Evolutionary conservation across 192 early-diverging fungal genomes (phyloP).

Genomic region (Backusella circina): DNA sequence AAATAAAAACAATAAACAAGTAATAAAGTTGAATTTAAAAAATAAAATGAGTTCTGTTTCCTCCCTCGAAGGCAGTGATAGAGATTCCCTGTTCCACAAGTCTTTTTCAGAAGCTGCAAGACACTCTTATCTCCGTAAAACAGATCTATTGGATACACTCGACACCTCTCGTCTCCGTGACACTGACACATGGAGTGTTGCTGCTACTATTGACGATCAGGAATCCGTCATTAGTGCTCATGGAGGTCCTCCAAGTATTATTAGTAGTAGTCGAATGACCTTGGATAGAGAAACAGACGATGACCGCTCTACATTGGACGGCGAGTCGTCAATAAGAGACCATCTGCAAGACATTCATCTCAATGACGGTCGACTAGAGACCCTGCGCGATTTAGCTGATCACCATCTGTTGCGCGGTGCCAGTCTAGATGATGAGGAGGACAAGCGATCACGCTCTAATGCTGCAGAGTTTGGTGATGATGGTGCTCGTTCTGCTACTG

Average conservation of each 20-base stretch:
- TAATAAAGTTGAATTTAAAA: not conserved
- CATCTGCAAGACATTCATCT: not conserved
- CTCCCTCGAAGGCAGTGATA: constrained; percentile 28
- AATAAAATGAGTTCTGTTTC: constrained; percentile 33
- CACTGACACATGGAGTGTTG: constrained; percentile 39
- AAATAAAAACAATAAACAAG: not conserved
- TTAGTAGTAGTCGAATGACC: constrained; percentile 17
- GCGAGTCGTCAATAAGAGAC: constrained; percentile 9
- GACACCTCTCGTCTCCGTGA: constrained; percentile 26
- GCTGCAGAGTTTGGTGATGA: constrained; percentile 41
- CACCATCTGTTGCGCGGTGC: not conserved
- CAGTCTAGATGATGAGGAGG: constrained; percentile 15
- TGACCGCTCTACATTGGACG: constrained; percentile 23
- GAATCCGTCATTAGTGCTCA: constrained; percentile 35
- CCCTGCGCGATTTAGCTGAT: constrained; percentile 7
- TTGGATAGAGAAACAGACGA: constrained; percentile 26
- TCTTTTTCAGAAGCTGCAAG: constrained; percentile 19
- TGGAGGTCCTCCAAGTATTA: constrained; percentile 18
- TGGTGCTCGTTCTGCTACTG: constrained; percentile 24
- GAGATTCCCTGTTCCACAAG: constrained; percentile 19
- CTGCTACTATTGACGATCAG: constrained; percentile 39
- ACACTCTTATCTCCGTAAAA: constrained; percentile 31
- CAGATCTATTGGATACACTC: constrained; percentile 33
- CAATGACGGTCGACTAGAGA: not conserved
- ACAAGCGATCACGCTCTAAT: constrained; percentile 26